These are phyloP conservation scores for Arabidopsis thaliana DNA, from an alignment of 345 rosid genomes.

Conservation along the genomic window DNA sequence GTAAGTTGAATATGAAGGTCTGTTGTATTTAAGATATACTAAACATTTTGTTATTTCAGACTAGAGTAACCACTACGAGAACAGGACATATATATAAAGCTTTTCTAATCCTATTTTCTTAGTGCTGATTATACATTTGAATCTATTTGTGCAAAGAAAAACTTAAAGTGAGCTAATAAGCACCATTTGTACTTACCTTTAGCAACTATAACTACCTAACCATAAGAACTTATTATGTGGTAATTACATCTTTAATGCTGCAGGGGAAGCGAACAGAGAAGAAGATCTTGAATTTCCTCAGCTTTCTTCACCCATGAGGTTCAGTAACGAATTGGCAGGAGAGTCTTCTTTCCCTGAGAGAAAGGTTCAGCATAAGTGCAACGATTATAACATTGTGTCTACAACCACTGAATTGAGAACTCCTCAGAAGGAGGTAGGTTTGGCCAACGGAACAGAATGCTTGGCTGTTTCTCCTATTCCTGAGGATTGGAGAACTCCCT, in stretches of 20 bases:
- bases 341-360: conserved; percentile 43
- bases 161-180: background rate
- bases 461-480: conserved; percentile 47
- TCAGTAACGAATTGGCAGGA: conserved; percentile 39
- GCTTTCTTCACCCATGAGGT: conserved; percentile 47
- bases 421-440: conserved; percentile 43
- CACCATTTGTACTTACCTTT: background rate
- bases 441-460: conserved; percentile 42
- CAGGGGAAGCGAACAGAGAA: conserved; percentile 51
- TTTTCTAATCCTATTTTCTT: conserved; percentile 13
- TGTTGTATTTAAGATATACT: too few relatives aligned
- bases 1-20: too few relatives aligned
- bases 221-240: conserved; percentile 6
- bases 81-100: background rate
- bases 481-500: conserved; percentile 48
- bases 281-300: conserved; percentile 46
- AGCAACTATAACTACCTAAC: background rate
- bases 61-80: too few relatives aligned
- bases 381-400: conserved; percentile 4
- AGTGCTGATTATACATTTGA: conserved; percentile 8
- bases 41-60: too few relatives aligned
- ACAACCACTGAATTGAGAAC: conserved; percentile 37
- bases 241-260: conserved; percentile 36
- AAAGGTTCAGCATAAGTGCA: conserved; percentile 33
- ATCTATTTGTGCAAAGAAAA: background rate